Base-by-base conservation (phyloP, 1,284 basidiomycete species). In the Pseudomicrostroma phylloplanum region DNA sequence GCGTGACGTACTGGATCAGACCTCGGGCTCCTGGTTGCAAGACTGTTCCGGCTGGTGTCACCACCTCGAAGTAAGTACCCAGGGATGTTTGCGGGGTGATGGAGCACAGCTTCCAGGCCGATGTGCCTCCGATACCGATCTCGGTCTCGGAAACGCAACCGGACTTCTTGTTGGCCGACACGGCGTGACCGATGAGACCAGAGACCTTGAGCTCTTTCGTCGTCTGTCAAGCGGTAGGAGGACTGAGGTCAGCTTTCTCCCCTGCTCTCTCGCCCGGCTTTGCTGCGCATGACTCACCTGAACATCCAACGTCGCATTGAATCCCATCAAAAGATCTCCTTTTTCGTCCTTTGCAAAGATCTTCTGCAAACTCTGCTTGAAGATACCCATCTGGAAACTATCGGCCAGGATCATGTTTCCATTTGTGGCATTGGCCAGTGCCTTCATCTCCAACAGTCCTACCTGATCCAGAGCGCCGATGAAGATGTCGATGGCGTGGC, bases 191-290 rank as follows among this genome's bases (percentile, higher is more conserved):
- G 68, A 98, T 99, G 60, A 98, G 85, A 57, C 96, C 96, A 2
- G 94, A 97, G 6, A 99, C 92, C 81, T 94, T 96, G 74, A 99
- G 86, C 81, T 98, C 96, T 83, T 98, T 98, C 56, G 94, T 97
- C 2, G 93, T 96, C 89, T 94, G 78, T 8, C 21, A 15, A 1
- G 55, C 3, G 26, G 30, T 26, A 59, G 39, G 0, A 12, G n/a
- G 30, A 36, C 4, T 9, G 9, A 9, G 9, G 30, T 36, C 4
- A 36, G 30, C 30, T 9, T 36, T 36, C 4, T 36, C 8, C n/a
- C 1, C 17, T 15, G 9, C 11, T 7, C 15, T 6, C 19, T 23
- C 25, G 9, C 25, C 26, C 26, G 57, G 1, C 21, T 49, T 25
- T 25, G 51, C 17, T 19, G 80, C 83, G 39, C 71, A 90, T 90